Percentiles rank a stretch among this genome's conserved stretches.
phyloP scores from a whole-genome alignment of 2,329 filamentous ascomycete species.

The Trichoderma sp. region DNA sequence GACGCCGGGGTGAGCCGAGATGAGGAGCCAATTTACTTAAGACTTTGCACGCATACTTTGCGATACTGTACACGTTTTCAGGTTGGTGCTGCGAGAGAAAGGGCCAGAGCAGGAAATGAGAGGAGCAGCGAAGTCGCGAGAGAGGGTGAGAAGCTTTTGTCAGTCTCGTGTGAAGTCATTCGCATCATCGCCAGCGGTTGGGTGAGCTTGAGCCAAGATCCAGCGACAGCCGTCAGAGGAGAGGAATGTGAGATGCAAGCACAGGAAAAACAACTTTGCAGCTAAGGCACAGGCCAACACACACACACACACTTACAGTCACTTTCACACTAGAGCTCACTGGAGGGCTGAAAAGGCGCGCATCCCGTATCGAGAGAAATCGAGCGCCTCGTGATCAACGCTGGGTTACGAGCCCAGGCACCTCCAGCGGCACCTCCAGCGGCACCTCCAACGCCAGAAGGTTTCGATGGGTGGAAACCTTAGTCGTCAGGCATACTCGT shows the following conservation, averaged over 20 bases:
- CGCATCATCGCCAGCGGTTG: not conserved
- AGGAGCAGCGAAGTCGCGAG: not conserved
- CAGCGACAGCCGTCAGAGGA: conserved; percentile 5
- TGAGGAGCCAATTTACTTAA: conserved; percentile 14
- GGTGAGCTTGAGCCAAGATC: not conserved
- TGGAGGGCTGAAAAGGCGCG: conserved; percentile 1
- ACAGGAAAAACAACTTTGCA: not conserved
- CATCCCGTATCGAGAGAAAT: not conserved
- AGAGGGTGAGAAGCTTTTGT: not conserved
- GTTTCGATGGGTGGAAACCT: conserved; percentile 16
- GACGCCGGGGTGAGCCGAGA: conserved; percentile 19
- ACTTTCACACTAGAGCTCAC: not conserved
- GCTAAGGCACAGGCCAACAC: conserved; percentile 4
- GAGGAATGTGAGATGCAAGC: conserved; percentile 15
- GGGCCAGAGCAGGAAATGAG: not conserved
- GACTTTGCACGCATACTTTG: not conserved
- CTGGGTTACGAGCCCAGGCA: conserved; percentile 6
- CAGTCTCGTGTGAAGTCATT: not conserved
- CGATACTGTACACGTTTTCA: not conserved
- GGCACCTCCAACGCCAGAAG: not conserved
- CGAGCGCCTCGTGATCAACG: conserved; percentile 6
- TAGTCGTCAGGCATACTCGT: not conserved
- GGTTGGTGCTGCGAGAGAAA: not conserved
- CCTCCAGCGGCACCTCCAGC: not conserved
- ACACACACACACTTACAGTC: not conserved